Conservation (phyloP, 352 stramenopile genomes). For the Phytophthora idaei region DNA sequence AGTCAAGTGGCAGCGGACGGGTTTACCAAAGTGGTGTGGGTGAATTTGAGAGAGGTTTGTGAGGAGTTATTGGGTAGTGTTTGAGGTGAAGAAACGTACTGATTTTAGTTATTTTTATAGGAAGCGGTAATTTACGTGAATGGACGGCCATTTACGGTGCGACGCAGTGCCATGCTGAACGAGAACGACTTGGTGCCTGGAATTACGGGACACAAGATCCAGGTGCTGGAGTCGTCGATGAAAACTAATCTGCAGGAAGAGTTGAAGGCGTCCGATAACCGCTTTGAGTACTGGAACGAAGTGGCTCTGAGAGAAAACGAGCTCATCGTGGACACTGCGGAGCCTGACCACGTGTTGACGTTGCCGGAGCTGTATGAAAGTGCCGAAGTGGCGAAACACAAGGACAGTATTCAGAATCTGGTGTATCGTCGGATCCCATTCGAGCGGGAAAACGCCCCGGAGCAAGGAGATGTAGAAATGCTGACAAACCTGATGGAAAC, state of each 20-base stretch:
- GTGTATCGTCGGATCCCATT: slow-evolving; percentile 79
- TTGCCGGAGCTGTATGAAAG: slow-evolving; percentile 73
- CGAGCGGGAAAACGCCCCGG: slow-evolving; percentile 80
- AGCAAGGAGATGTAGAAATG: slow-evolving; percentile 74
- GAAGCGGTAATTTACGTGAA: slow-evolving; percentile 88
- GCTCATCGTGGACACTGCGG: slow-evolving; percentile 42
- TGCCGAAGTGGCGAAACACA: slow-evolving; percentile 37
- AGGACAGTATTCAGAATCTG: slow-evolving; percentile 49
- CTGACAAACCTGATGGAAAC: slow-evolving; percentile 67
- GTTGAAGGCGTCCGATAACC: slow-evolving; percentile 43
- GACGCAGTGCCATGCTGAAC: slow-evolving; percentile 76
- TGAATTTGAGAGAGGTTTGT: slow-evolving; percentile 78
- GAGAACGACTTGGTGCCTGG: slow-evolving; percentile 85
- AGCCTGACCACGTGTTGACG: slow-evolving; percentile 59
- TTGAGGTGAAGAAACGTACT: neutral
- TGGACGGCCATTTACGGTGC: slow-evolving; percentile 70
- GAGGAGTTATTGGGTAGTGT: neutral
- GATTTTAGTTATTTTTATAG: slow-evolving; percentile 19
- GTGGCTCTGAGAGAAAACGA: slow-evolving; percentile 70
- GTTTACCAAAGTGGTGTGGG: slow-evolving; percentile 83
- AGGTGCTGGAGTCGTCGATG: slow-evolving; percentile 81
- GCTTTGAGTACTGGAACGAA: slow-evolving; percentile 87
- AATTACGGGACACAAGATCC: slow-evolving; percentile 83
- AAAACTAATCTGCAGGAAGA: slow-evolving; percentile 82
- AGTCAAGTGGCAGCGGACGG: slow-evolving; percentile 66